A percentile compares a stretch with the other conserved stretches of the same genome.
These are phyloP conservation scores for Populus tremula DNA, from an alignment of 345 rosid genomes.

Conservation along the genomic window DNA sequence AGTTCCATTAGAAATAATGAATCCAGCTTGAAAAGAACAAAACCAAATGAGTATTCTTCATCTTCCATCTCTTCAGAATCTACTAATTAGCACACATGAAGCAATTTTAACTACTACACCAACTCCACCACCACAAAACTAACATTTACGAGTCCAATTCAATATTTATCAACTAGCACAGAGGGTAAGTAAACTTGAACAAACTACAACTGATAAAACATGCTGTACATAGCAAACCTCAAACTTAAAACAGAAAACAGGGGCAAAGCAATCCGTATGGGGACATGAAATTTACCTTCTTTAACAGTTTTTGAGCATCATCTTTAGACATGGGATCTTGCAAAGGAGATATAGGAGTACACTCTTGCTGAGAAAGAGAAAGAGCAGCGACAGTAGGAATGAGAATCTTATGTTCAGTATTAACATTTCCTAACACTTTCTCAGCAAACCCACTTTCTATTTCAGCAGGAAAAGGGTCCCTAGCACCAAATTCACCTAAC, in stretches of 20 bases:
- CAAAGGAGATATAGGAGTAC: slow-evolving; percentile 61
- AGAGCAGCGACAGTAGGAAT: slow-evolving; percentile 70
- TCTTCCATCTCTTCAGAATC: neutral
- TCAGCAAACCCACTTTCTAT: slow-evolving; percentile 77
- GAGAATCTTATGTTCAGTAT: slow-evolving; percentile 84
- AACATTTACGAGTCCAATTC: neutral
- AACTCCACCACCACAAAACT: neutral
- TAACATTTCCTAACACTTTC: slow-evolving; percentile 59
- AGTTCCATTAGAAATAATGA: neutral
- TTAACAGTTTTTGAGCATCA: slow-evolving; percentile 59
- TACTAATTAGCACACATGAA: neutral
- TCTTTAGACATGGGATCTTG: slow-evolving; percentile 59
- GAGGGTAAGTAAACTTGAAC: neutral
- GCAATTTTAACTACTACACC: neutral
- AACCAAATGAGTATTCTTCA: neutral
- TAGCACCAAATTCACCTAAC: slow-evolving; percentile 66
- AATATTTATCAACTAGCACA: neutral
- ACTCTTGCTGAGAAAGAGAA: slow-evolving; percentile 63
- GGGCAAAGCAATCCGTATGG: neutral
- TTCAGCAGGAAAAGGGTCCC: slow-evolving; percentile 78
- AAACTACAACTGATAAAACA: neutral
- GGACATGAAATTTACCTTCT: slow-evolving; percentile 47
- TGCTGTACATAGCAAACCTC: neutral
- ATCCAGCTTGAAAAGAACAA: neutral
- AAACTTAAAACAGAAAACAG: neutral